Percentiles rank a stretch among this genome's conserved stretches.
Conservation (phyloP, 2,329 filamentous ascomycete genomes). For the Fusarium continuum region DNA sequence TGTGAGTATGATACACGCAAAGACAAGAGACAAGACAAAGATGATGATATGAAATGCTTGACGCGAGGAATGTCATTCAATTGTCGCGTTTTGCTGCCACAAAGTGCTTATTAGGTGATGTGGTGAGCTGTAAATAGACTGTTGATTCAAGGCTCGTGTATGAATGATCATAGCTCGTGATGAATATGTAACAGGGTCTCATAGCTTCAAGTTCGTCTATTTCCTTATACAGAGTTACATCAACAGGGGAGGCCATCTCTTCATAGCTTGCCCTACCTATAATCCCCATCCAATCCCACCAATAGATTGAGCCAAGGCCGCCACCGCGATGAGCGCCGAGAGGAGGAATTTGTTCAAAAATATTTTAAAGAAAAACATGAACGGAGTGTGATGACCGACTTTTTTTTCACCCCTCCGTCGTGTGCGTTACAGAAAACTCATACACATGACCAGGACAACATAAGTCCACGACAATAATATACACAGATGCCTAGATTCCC, state of each 20-base stretch:
- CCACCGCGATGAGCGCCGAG: conserved; percentile 20
- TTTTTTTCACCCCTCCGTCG: conserved; percentile 21
- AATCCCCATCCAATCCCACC: conserved; percentile 35
- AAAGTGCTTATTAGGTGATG: background rate
- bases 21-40: background rate
- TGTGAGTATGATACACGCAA: conserved; percentile 8
- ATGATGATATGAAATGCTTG: background rate
- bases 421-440: conserved; percentile 25
- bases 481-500: conserved; percentile 38
- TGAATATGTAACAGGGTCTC: too few relatives aligned
- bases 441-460: conserved; percentile 31
- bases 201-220: conserved; percentile 44
- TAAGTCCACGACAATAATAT: conserved; percentile 41
- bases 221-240: conserved; percentile 48
- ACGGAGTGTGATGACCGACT: conserved; percentile 11
- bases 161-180: background rate
- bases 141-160: too few relatives aligned
- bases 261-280: conserved; percentile 28
- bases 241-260: conserved; percentile 34
- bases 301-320: conserved; percentile 28
- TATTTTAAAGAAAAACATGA: conserved; percentile 27
- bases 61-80: background rate
- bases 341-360: conserved; percentile 23
- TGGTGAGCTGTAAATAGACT: background rate
- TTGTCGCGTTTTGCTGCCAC: background rate